Evolutionary conservation across 139 green algal genomes (phyloP), one percentile per base, ranked within the genome.

Genomic region (Marvania coccoides): DNA sequence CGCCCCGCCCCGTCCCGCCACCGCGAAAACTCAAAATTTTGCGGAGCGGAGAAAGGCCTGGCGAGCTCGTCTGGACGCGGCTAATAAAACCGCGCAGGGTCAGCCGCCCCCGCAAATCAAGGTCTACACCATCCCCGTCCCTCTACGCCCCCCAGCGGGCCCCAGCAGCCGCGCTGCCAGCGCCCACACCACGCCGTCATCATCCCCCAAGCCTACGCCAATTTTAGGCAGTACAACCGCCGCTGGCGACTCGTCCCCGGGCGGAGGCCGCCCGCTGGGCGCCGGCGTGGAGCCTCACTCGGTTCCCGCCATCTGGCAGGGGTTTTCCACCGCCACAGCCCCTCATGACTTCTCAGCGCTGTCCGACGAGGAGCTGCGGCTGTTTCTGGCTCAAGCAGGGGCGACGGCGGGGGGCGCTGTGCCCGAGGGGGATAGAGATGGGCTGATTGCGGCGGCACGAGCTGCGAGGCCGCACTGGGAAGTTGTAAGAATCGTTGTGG

Each of bases 401-500:
- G 55, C 55, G 47, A 12, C 38, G 19, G 23, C 47, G 1, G 54
- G 19, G 42, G 15, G 65, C 58, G 2, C 40, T 45, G 6, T 14
- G 2, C 0, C 51, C 9, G 15, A n/a, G 62, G 35, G 6, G 51
- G 0, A 33, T 46, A 28, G 30, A 14, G 55, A 26, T 2, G 57
- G 51, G 10, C 58, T 74, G 30, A 55, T 45, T 13, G 42, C 14
- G 34, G 57, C 67, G 3, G 67, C 58, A 13, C 57, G 33, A 23
- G 23, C 19, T 1, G 33, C 57, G 24, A 29, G 60, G 57, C 46
- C 34, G 3, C 36, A 36, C 15, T 73, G 67, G 67, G 57, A 68
- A 31, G 67, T 74, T 30, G 67, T 66, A 45, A 58, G 67, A 6
- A 58, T 74, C 38, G 65, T 74, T 26, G 33, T 63, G 47, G 67